phyloP scores from a whole-genome alignment of 2,329 filamentous ascomycete genomes.

The Fusarium sp. region DNA sequence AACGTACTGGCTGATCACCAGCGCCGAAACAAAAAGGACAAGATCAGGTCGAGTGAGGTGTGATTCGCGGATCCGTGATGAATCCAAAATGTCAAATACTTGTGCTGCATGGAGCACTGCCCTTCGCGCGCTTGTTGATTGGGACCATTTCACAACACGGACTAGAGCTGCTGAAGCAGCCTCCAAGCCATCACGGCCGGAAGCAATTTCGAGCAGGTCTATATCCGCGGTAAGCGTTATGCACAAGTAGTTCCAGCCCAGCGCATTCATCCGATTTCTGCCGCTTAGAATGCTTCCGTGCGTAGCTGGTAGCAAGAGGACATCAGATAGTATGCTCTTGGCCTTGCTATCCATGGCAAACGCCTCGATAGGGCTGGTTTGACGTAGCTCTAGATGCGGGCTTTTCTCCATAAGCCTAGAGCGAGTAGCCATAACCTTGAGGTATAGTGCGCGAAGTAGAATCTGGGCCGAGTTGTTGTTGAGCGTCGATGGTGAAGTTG shows the following conservation, averaged over 20 bases:
- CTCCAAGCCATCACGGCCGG: slow-evolving; percentile 12
- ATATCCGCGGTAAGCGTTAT: slow-evolving; percentile 12
- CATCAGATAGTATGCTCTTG: slow-evolving; percentile 1
- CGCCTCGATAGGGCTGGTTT: neutral
- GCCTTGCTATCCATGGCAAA: neutral
- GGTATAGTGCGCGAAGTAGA: slow-evolving; percentile 16
- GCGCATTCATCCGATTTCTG: slow-evolving; percentile 7
- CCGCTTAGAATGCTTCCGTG: slow-evolving; percentile 1
- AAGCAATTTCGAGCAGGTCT: slow-evolving; percentile 13
- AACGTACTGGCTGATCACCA: slow-evolving; percentile 21
- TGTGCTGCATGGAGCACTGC: slow-evolving; percentile 17
- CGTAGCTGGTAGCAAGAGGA: neutral
- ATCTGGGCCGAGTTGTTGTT: slow-evolving; percentile 16
- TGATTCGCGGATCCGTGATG: slow-evolving; percentile 13
- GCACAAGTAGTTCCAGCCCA: slow-evolving; percentile 21
- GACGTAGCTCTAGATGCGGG: too few relatives aligned
- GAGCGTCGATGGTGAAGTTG: neutral
- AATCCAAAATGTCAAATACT: slow-evolving; percentile 18
- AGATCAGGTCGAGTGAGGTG: slow-evolving; percentile 16
- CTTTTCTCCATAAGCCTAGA: neutral
- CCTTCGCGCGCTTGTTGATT: slow-evolving; percentile 10
- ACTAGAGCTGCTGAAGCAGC: neutral
- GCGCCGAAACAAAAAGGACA: slow-evolving; percentile 17
- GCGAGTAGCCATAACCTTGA: slow-evolving; percentile 3
- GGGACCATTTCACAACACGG: slow-evolving; percentile 6